Evolutionary conservation across 2,329 filamentous ascomycete species (phyloP).

Genomic region (Leptodontidium sp.): DNA sequence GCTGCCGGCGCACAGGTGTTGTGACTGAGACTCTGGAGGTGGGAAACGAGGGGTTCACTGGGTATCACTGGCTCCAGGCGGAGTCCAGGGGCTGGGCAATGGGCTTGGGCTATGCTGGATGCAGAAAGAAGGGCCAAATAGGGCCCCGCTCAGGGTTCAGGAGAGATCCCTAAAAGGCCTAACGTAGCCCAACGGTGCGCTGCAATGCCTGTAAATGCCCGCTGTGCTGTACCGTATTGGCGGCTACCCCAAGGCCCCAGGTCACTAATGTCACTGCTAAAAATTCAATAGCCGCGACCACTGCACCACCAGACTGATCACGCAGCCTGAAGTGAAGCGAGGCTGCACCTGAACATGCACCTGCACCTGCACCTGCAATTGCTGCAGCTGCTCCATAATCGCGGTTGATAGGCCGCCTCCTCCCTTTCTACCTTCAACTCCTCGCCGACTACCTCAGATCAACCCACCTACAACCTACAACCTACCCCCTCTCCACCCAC

Average conservation of each 20-base stretch:
- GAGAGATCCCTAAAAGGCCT: constrained; percentile 1
- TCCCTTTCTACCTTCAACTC: constrained; percentile 14
- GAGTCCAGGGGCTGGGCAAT: not conserved
- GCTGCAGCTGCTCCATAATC: not conserved
- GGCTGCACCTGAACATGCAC: not conserved
- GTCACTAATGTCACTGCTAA: constrained; percentile 15
- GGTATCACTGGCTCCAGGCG: not conserved
- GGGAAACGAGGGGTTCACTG: constrained; percentile 8
- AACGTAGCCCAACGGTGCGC: constrained; percentile 1
- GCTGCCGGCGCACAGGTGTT: constrained; percentile 12
- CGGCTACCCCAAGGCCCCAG: constrained; percentile 1
- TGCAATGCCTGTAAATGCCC: constrained; percentile 10
- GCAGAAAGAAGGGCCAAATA: not conserved
- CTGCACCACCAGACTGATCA: not conserved
- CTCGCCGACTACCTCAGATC: not conserved
- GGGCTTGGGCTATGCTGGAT: constrained; percentile 12
- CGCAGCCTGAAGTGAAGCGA: constrained; percentile 4
- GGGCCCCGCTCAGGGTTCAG: constrained; percentile 9
- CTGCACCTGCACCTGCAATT: not conserved
- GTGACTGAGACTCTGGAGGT: constrained; percentile 12
- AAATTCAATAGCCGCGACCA: constrained; percentile 16
- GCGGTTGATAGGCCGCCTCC: not conserved
- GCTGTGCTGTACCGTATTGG: constrained; percentile 1
- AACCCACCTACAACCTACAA: too few relatives aligned
- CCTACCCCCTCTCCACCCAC: constrained; percentile 2